Percentiles rank a stretch among this genome's conserved stretches.
Conservation (phyloP, 331 rosid genomes). For the Ulmus americana region DNA sequence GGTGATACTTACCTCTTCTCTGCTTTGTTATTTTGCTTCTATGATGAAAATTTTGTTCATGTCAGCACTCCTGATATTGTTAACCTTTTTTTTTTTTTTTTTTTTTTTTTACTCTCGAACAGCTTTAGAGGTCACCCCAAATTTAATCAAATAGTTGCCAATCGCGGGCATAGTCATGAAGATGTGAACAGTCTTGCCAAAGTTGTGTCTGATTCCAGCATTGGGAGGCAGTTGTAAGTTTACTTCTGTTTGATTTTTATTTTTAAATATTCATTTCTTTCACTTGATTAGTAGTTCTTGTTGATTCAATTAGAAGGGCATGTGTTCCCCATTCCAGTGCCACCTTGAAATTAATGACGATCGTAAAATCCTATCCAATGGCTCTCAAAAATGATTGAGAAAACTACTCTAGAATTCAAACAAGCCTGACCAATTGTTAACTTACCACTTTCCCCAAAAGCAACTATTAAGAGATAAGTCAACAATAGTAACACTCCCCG, state of each 20-base stretch:
- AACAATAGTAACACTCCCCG: too few species aligned
- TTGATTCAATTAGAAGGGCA: not conserved
- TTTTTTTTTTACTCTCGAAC: slow-evolving; percentile 9
- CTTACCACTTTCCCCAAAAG: too few species aligned
- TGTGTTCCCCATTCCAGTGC: not conserved
- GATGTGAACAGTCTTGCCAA: slow-evolving; percentile 54
- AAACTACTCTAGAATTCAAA: too few species aligned
- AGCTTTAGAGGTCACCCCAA: slow-evolving; percentile 85
- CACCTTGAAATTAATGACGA: not conserved
- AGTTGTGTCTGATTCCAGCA: slow-evolving; percentile 63
- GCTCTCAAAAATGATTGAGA: too few species aligned
- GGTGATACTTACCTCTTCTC: slow-evolving; percentile 39
- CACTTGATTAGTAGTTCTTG: not conserved
- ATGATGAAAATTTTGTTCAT: not conserved
- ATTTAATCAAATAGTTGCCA: slow-evolving; percentile 43
- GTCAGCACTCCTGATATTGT: too few species aligned
- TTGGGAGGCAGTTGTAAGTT: slow-evolving; percentile 87
- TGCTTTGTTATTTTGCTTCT: slow-evolving; percentile 19
- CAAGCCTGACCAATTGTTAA: too few species aligned
- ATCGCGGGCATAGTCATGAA: slow-evolving; percentile 62
- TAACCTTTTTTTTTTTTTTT: not conserved
- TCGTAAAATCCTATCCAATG: too few species aligned
- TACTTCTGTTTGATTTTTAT: not conserved
- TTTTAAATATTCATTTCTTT: not conserved
- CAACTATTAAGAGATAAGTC: too few species aligned